A percentile compares a stretch with the other conserved stretches of the same genome.
These are phyloP conservation scores for Santalum album DNA, from an alignment of 164 flowering plant species.

Conservation along the genomic window DNA sequence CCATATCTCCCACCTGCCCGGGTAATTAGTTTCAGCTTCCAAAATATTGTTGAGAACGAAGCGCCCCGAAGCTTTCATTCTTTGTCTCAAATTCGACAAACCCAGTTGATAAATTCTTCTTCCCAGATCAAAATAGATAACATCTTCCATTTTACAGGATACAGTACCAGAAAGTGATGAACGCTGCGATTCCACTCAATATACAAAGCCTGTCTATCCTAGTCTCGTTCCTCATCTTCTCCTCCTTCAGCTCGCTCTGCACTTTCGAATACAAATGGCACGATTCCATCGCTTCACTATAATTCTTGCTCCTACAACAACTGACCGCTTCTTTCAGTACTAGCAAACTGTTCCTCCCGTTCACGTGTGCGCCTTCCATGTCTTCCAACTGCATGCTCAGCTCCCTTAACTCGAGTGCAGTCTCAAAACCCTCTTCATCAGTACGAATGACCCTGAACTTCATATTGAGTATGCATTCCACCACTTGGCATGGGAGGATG, in stretches of 20 bases:
- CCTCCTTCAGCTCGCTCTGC: constrained; percentile 72
- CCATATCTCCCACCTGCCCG: no score
- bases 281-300: constrained; percentile 68
- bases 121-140: background rate
- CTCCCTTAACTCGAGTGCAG: constrained; percentile 61
- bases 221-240: constrained; percentile 85
- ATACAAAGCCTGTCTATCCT: constrained; percentile 67
- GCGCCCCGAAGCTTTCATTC: no score
- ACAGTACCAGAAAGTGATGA: constrained; percentile 58
- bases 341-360: constrained; percentile 80
- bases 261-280: constrained; percentile 67
- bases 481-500: constrained; percentile 73
- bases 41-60: no score
- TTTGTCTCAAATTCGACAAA: no score
- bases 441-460: constrained; percentile 43
- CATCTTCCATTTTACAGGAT: constrained; percentile 25
- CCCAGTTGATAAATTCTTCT: no score
- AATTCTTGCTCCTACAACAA: constrained; percentile 71
- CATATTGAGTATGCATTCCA: constrained; percentile 69
- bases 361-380: constrained; percentile 82
- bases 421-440: constrained; percentile 33
- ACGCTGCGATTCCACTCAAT: constrained; percentile 66
- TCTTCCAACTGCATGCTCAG: constrained; percentile 89
- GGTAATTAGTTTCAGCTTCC: no score
- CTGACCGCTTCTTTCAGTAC: constrained; percentile 71